These are phyloP conservation scores for Pythium aphanidermatum DNA, from an alignment of 352 stramenopile species.

Conservation along the genomic window DNA sequence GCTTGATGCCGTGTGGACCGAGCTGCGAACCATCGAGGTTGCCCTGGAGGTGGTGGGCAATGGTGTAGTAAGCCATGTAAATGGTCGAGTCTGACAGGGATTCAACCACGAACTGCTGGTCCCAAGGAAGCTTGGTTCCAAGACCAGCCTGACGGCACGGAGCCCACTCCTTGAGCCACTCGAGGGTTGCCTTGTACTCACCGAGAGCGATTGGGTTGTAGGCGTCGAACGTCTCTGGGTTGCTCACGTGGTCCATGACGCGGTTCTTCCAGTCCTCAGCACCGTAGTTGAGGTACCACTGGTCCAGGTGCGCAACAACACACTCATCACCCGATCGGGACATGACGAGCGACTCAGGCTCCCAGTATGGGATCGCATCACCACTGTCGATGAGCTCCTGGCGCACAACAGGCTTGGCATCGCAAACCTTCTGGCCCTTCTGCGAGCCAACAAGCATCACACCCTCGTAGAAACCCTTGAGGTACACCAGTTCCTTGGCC, in stretches of 20 bases:
- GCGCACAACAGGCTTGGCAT: conserved; percentile 96
- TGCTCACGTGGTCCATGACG: conserved; percentile 93
- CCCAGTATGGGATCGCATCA: conserved; percentile 97
- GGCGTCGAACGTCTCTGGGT: conserved; percentile 90
- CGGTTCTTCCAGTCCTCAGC: conserved; percentile 97
- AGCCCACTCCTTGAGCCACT: conserved; percentile 99
- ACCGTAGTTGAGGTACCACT: conserved; percentile 99
- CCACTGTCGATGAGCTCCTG: conserved; percentile 94
- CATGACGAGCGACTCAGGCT: conserved; percentile 97
- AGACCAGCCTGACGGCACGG: conserved; percentile 98
- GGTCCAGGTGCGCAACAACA: conserved; percentile 98
- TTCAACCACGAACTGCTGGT: conserved; percentile 98
- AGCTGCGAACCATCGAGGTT: conserved; percentile 93
- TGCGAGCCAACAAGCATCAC: conserved; percentile 97
- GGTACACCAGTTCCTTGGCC: conserved; percentile 97
- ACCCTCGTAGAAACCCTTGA: conserved; percentile 99
- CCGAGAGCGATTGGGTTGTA: conserved; percentile 92
- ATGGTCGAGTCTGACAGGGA: conserved; percentile 99
- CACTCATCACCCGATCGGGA: conserved; percentile 98
- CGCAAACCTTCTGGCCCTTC: conserved; percentile 94
- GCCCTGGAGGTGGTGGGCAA: conserved; percentile 96
- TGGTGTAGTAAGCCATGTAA: conserved; percentile 99
- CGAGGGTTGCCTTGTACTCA: conserved; percentile 97
- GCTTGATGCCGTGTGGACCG: conserved; percentile 80
- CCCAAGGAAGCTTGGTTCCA: conserved; percentile 96